Conservation (phyloP, 2,329 filamentous ascomycete species). For the Immersiporthe knoxdaviesiana region DNA sequence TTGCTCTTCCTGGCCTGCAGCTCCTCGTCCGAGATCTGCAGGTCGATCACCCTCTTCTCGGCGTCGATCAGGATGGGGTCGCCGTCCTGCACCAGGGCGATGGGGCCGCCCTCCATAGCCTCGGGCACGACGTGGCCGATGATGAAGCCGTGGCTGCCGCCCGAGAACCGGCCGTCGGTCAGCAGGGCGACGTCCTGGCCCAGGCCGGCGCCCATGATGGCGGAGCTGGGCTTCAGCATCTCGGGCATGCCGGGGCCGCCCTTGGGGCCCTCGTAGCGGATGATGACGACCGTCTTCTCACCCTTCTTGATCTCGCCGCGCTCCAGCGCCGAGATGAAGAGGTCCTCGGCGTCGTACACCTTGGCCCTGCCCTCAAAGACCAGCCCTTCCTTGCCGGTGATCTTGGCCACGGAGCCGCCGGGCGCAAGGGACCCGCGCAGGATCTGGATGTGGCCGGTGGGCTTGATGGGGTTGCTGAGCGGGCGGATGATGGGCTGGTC, state of each 20-base stretch:
- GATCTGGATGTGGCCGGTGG: constrained; percentile 86
- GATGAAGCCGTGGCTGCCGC: constrained; percentile 83
- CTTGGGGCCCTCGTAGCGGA: constrained; percentile 92
- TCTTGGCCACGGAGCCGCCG: constrained; percentile 87
- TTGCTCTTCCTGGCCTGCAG: constrained; percentile 58
- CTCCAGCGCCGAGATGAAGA: constrained; percentile 78
- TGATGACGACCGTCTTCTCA: constrained; percentile 87
- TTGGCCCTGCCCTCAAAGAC: constrained; percentile 78
- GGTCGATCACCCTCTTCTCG: constrained; percentile 69
- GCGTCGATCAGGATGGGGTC: constrained; percentile 83
- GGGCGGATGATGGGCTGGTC: constrained; percentile 83
- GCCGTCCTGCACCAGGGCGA: constrained; percentile 79
- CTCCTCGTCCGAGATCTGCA: constrained; percentile 69
- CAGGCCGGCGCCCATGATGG: constrained; percentile 88
- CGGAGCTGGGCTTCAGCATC: constrained; percentile 89
- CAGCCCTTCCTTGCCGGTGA: constrained; percentile 92
- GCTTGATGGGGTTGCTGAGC: constrained; percentile 81
- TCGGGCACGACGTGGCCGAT: constrained; percentile 89
- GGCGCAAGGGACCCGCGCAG: constrained; percentile 84
- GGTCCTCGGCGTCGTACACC: constrained; percentile 82
- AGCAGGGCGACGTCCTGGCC: constrained; percentile 75
- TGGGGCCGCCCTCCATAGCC: constrained; percentile 82
- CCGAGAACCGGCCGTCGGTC: constrained; percentile 77
- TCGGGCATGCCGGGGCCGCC: constrained; percentile 95
- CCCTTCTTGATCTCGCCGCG: constrained; percentile 78